Evolutionary conservation across 1,139 yeast genomes (phyloP).

Genomic region (Sugiyamaella sp.): DNA sequence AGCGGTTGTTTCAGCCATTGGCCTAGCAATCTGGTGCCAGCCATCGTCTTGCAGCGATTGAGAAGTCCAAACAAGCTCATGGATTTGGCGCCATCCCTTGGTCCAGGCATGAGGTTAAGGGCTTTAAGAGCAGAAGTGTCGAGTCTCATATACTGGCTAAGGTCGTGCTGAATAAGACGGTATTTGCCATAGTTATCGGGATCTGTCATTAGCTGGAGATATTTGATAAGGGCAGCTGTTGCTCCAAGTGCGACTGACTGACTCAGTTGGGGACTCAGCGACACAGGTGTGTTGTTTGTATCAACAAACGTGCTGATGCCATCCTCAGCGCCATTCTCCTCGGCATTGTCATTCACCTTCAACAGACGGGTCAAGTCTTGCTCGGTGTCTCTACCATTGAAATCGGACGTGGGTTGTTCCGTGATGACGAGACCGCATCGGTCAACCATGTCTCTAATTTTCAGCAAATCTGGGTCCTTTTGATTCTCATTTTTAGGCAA

Average conservation of each 20-base stretch:
- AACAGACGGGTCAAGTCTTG: constrained; percentile 71
- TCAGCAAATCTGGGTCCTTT: constrained; percentile 47
- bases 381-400: constrained; percentile 64
- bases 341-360: constrained; percentile 40
- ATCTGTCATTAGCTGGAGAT: constrained; percentile 62
- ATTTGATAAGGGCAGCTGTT: constrained; percentile 61
- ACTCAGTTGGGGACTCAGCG: constrained; percentile 58
- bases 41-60: constrained; percentile 82
- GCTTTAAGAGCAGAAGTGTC: constrained; percentile 92
- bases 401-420: constrained; percentile 58
- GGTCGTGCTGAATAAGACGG: constrained; percentile 64
- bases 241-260: constrained; percentile 54
- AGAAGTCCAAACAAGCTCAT: constrained; percentile 79
- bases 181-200: constrained; percentile 53
- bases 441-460: constrained; percentile 57
- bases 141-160: constrained; percentile 79
- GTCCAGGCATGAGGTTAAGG: constrained; percentile 75
- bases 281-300: constrained; percentile 43
- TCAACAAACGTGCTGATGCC: constrained; percentile 9
- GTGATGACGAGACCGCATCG: constrained; percentile 77
- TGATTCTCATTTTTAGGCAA: constrained; percentile 47
- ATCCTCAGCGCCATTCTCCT: constrained; percentile 41
- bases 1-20: constrained; percentile 98
- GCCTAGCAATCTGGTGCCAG: constrained; percentile 81
- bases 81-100: constrained; percentile 52